A percentile compares a stretch with the other conserved stretches of the same genome.
These are phyloP conservation scores for Euptelea pleiosperma DNA, from an alignment of 164 flowering plant species.

Conservation along the genomic window DNA sequence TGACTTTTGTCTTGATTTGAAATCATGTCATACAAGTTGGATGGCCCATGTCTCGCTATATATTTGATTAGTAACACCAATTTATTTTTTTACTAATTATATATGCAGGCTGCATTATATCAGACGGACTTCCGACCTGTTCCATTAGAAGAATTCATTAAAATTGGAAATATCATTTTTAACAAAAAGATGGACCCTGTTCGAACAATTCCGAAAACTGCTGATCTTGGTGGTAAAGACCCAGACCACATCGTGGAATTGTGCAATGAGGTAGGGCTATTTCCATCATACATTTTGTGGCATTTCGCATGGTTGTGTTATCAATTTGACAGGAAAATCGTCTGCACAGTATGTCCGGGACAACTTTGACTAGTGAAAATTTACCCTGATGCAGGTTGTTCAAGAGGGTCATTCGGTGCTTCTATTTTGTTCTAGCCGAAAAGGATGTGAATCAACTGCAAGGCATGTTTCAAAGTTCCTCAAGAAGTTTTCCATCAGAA, in stretches of 20 bases:
- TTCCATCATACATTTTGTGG: background rate
- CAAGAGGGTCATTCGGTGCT: conserved; percentile 96
- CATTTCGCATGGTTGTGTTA: background rate
- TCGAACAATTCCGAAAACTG: conserved; percentile 61
- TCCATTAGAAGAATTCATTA: conserved; percentile 86
- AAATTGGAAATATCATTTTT: conserved; percentile 77
- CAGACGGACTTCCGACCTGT: conserved; percentile 94
- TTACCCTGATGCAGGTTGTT: conserved; percentile 53
- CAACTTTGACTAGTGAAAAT: conserved; percentile 4
- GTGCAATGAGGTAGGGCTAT: conserved; percentile 76
- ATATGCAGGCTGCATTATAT: conserved; percentile 77
- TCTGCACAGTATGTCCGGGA: background rate
- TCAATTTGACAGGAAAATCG: background rate
- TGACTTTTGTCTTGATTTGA: background rate
- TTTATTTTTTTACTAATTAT: background rate
- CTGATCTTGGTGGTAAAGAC: conserved; percentile 93
- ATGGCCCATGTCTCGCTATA: background rate
- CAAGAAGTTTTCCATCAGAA: conserved; percentile 38
- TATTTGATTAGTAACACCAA: background rate
- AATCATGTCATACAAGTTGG: background rate
- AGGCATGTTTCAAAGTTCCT: conserved; percentile 76
- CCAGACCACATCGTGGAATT: conserved; percentile 90
- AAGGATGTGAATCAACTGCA: conserved; percentile 98
- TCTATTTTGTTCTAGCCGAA: conserved; percentile 88
- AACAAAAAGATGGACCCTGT: conserved; percentile 66